Evolutionary conservation across 2,329 filamentous ascomycete genomes (phyloP).

Genomic region (Colletotrichum orchidophilum): DNA sequence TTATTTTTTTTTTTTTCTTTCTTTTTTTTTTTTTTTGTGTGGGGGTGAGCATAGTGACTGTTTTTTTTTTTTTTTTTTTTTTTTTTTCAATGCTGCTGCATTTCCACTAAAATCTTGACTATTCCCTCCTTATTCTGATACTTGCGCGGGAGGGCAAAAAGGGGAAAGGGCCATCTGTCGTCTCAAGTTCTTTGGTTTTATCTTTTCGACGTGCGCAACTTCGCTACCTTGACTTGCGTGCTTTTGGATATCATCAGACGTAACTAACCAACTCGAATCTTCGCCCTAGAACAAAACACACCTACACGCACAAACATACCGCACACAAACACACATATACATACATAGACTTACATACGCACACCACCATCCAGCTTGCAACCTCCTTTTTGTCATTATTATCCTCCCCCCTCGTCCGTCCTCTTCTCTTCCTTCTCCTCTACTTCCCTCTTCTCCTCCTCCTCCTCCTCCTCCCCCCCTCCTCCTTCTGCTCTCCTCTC

Average conservation of each 20-base stretch:
- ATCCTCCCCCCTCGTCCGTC: not conserved
- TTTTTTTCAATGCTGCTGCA: not conserved
- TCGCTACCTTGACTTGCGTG: constrained; percentile 9
- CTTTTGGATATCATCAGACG: constrained; percentile 19
- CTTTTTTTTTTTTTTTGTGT: too few species aligned
- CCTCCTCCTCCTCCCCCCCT: not conserved
- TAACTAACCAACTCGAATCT: constrained; percentile 15
- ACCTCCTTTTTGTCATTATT: not conserved
- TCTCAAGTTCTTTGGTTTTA: constrained; percentile 12
- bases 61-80: not conserved
- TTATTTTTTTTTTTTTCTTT: too few species aligned
- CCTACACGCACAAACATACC: not conserved
- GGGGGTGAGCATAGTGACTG: too few species aligned
- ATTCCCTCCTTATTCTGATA: constrained; percentile 6
- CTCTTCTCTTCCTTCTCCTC: not conserved
- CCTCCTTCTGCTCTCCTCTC: not conserved
- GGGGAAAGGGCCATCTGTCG: constrained; percentile 3
- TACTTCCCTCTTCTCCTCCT: too few species aligned
- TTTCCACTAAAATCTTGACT: constrained; percentile 10
- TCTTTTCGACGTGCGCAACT: not conserved
- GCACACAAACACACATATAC: not conserved
- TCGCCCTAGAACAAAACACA: constrained; percentile 14
- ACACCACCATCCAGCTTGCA: not conserved
- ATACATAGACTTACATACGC: not conserved
- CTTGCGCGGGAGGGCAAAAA: not conserved